phyloP scores from a whole-genome alignment of 495 filamentous ascomycete genomes.

The Penicillium argentinense region DNA sequence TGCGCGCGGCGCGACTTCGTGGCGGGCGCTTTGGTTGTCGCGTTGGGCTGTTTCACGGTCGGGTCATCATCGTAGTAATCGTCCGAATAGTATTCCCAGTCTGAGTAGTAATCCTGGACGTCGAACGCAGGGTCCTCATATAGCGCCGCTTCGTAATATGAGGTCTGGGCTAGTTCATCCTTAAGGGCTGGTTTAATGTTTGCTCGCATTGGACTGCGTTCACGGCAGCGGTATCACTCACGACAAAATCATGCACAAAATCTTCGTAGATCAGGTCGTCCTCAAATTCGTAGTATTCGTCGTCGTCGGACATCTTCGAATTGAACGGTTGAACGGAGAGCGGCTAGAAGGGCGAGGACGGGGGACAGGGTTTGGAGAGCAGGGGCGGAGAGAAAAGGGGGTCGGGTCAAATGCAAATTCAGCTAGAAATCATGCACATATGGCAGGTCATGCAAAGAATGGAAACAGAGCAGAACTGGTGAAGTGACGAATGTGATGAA shows the following conservation, averaged over 20 bases:
- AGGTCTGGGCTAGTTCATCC: constrained; percentile 50
- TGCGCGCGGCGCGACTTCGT: constrained; percentile 15
- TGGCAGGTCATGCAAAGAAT: not conserved
- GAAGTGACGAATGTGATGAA: constrained; percentile 15
- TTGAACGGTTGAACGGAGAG: not conserved
- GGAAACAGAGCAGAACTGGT: constrained; percentile 3
- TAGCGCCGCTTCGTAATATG: constrained; percentile 42
- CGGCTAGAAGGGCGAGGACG: not conserved
- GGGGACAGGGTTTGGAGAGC: not conserved
- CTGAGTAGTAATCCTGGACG: constrained; percentile 43
- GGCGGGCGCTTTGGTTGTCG: constrained; percentile 1
- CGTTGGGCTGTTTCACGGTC: constrained; percentile 18
- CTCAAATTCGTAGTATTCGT: constrained; percentile 48
- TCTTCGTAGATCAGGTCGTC: constrained; percentile 48
- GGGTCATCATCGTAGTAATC: constrained; percentile 53
- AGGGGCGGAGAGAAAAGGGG: not conserved
- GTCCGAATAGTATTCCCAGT: constrained; percentile 53
- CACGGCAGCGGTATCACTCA: constrained; percentile 21
- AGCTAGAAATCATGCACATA: constrained; percentile 3
- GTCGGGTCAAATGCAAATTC: too few relatives aligned
- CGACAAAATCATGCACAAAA: constrained; percentile 39
- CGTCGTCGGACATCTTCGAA: constrained; percentile 49
- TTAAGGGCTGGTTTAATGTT: constrained; percentile 17
- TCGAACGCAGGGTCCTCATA: constrained; percentile 44
- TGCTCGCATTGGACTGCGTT: not conserved